Evolutionary conservation across 305 asterid genomes (phyloP).

Genomic region (Rubia peregrina): DNA sequence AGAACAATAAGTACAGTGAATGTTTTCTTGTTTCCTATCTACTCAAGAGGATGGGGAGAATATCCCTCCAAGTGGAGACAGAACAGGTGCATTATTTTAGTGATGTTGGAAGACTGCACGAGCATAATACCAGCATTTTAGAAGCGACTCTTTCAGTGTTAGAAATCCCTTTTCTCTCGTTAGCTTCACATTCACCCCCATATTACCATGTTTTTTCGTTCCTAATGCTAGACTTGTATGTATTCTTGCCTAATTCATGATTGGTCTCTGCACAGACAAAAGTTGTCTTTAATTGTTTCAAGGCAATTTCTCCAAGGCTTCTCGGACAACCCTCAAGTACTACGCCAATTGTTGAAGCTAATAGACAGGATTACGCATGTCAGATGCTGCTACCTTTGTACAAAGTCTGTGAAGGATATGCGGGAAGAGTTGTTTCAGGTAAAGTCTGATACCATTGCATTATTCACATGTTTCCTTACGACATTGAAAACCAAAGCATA

Average conservation of each 20-base stretch:
- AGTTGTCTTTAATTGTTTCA: constrained; percentile 62
- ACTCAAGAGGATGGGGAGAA: constrained; percentile 78
- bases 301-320: constrained; percentile 55
- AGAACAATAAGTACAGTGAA: constrained; percentile 24
- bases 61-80: constrained; percentile 57
- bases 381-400: constrained; percentile 70
- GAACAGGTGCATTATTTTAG: constrained; percentile 43
- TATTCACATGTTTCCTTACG: neutral
- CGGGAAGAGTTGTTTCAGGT: constrained; percentile 82
- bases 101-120: neutral
- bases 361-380: constrained; percentile 47
- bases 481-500: neutral
- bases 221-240: neutral
- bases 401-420: constrained; percentile 69
- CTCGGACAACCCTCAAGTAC: constrained; percentile 26
- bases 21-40: constrained; percentile 56
- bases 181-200: neutral
- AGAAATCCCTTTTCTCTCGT: neutral
- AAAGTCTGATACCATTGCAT: constrained; percentile 6
- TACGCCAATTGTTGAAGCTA: constrained; percentile 33
- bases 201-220: neutral
- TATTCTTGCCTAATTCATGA: neutral
- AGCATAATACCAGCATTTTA: neutral
- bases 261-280: constrained; percentile 56
- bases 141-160: neutral